Evolutionary conservation across 2,329 filamentous ascomycete species (phyloP).

Genomic region (Ophioceras dolichostomum): DNA sequence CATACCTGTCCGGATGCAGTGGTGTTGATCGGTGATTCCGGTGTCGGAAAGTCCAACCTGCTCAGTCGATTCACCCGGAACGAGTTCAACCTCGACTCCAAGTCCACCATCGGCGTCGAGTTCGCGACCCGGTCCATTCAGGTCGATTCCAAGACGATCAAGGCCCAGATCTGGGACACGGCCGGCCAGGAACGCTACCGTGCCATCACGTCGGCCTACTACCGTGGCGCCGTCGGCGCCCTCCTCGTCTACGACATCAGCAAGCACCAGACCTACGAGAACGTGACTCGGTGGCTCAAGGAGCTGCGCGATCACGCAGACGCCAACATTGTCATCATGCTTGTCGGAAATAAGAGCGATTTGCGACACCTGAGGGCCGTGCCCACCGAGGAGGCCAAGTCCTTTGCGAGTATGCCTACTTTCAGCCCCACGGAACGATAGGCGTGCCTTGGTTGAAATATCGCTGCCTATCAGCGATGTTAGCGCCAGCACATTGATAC

Average conservation of each 20-base stretch:
- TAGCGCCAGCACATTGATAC: too few species aligned
- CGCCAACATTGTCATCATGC: slow-evolving; percentile 98
- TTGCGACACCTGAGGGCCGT: slow-evolving; percentile 95
- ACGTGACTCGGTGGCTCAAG: slow-evolving; percentile 97
- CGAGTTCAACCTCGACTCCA: slow-evolving; percentile 99
- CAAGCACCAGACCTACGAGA: slow-evolving; percentile 99
- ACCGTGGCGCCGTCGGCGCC: slow-evolving; percentile 92
- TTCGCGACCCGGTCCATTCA: slow-evolving; percentile 98
- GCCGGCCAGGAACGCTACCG: slow-evolving; percentile 98
- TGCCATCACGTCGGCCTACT: slow-evolving; percentile 98
- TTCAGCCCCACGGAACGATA: too few species aligned
- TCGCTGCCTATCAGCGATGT: too few species aligned
- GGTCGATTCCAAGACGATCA: slow-evolving; percentile 99
- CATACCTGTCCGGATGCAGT: slow-evolving; percentile 43
- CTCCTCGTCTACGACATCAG: slow-evolving; percentile 98
- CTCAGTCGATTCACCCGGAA: slow-evolving; percentile 99
- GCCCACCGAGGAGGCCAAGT: slow-evolving; percentile 93
- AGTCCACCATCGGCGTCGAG: slow-evolving; percentile 99
- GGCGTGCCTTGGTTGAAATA: too few species aligned
- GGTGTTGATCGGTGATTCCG: slow-evolving; percentile 97
- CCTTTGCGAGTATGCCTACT: slow-evolving; percentile 70
- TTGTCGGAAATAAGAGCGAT: slow-evolving; percentile 99
- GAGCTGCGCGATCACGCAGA: slow-evolving; percentile 96
- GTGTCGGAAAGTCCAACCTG: slow-evolving; percentile 99
- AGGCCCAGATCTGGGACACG: slow-evolving; percentile 99